Conservation (phyloP, 2,329 filamentous ascomycete species). For the Samsoniella hepiali region DNA sequence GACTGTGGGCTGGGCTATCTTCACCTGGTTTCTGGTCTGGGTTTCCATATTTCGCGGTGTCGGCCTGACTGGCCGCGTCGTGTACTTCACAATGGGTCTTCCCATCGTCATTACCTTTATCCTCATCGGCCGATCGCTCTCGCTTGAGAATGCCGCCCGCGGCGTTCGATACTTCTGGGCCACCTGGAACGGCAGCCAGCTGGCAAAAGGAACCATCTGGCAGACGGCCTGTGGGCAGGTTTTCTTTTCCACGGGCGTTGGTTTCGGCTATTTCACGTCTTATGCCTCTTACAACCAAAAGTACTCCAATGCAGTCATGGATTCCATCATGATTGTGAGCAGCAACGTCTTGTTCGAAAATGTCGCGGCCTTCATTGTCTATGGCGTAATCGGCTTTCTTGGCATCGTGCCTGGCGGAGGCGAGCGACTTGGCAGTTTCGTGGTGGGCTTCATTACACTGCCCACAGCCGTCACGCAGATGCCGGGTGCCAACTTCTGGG, state of each 20-base stretch:
- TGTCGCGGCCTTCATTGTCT: conserved; percentile 46
- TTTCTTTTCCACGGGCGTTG: conserved; percentile 58
- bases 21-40: conserved; percentile 59
- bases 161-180: conserved; percentile 48
- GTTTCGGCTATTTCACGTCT: conserved; percentile 56
- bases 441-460: conserved; percentile 56
- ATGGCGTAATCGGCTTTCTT: conserved; percentile 53
- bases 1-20: conserved; percentile 55
- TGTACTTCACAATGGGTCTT: conserved; percentile 61
- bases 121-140: conserved; percentile 51
- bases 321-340: conserved; percentile 52
- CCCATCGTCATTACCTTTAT: conserved; percentile 56
- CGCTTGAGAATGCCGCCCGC: conserved; percentile 50
- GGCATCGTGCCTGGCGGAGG: conserved; percentile 35
- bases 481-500: conserved; percentile 57
- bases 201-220: conserved; percentile 52
- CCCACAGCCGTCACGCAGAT: conserved; percentile 55
- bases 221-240: conserved; percentile 59
- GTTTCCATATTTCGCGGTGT: conserved; percentile 58
- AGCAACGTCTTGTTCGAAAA: conserved; percentile 58
- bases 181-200: conserved; percentile 46
- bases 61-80: conserved; percentile 54
- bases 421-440: conserved; percentile 50
- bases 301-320: conserved; percentile 57
- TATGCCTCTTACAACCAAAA: conserved; percentile 58